Evolutionary conservation across 495 filamentous ascomycete species (phyloP).

Genomic region (Podospora pseudocomata): DNA sequence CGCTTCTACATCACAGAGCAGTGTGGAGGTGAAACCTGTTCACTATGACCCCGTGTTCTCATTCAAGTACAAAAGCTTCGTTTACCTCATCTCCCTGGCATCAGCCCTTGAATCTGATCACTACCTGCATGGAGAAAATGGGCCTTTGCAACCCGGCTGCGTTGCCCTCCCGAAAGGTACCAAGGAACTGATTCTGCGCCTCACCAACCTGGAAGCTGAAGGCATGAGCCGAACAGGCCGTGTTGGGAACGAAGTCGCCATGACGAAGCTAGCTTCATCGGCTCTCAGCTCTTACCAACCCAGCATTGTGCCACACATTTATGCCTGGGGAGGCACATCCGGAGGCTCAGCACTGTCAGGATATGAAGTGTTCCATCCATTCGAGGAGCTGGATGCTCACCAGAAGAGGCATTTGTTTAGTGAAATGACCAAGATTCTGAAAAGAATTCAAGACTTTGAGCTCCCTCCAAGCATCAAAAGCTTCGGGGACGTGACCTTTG

Average conservation of each 20-base stretch:
- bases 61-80: conserved; percentile 40
- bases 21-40: conserved; percentile 22
- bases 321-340: conserved; percentile 9
- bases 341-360: background rate
- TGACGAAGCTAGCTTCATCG: conserved; percentile 1
- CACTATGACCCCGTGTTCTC: conserved; percentile 33
- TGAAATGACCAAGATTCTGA: background rate
- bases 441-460: conserved; percentile 1
- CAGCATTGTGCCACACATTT: conserved; percentile 6
- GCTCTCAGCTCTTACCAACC: conserved; percentile 3
- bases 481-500: background rate
- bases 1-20: conserved; percentile 5
- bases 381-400: background rate
- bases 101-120: background rate
- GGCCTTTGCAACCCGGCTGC: background rate
- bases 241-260: conserved; percentile 14
- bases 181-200: conserved; percentile 10
- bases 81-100: conserved; percentile 30
- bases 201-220: conserved; percentile 1
- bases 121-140: background rate
- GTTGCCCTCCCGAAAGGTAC: conserved; percentile 9
- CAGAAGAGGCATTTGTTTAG: background rate
- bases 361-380: background rate
- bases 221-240: conserved; percentile 5
- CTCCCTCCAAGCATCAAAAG: background rate